phyloP scores from a whole-genome alignment of 208 protist species.

The Entamoeba histolytica region DNA sequence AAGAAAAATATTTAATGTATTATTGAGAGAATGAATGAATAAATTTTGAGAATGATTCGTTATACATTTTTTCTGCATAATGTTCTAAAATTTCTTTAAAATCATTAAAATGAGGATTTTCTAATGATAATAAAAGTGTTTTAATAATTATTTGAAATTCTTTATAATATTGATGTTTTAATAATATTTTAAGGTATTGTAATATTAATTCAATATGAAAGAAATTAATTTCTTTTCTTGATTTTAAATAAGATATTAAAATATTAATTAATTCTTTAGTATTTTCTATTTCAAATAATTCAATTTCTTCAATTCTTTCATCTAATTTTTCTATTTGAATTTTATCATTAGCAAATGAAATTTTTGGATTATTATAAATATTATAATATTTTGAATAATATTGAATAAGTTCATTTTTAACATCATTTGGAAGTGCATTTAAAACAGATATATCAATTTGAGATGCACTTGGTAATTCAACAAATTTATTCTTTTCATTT shows the following conservation, averaged over 20 bases:
- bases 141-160: background rate
- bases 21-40: no score
- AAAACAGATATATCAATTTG: background rate
- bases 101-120: background rate
- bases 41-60: no score
- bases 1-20: no score
- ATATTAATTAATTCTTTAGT: background rate
- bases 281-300: background rate
- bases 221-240: background rate
- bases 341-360: background rate
- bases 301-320: background rate
- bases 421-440: background rate
- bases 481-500: background rate
- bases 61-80: background rate
- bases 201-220: background rate
- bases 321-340: background rate
- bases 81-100: background rate
- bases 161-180: background rate
- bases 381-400: background rate
- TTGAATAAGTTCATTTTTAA: background rate
- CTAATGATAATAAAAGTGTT: background rate
- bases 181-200: background rate
- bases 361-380: background rate
- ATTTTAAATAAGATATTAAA: background rate
- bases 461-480: background rate